A percentile compares a stretch with the other conserved stretches of the same genome.
phyloP scores from a whole-genome alignment of 2,329 filamentous ascomycete species.

The Fusarium subtropicale region DNA sequence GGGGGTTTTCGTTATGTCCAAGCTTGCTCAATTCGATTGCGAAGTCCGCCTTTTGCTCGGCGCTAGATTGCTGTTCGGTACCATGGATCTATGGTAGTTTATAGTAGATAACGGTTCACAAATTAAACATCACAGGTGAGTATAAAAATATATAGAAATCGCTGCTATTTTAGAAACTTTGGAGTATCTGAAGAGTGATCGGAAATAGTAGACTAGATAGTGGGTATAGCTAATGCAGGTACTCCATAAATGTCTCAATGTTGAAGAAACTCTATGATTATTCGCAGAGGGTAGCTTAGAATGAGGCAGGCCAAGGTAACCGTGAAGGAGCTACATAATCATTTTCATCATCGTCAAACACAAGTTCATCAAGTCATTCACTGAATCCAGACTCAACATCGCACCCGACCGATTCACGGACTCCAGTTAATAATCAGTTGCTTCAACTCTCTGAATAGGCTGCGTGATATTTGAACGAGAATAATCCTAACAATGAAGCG shows the following conservation, averaged over 20 bases:
- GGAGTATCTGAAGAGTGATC: no score
- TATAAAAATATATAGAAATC: no score
- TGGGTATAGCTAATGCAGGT: not conserved
- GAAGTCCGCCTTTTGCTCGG: no score
- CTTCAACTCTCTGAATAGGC: not conserved
- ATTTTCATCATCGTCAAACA: not conserved
- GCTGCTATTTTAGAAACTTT: not conserved
- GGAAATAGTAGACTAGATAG: not conserved
- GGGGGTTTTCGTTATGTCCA: no score
- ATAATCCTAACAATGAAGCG: rapidly evolving
- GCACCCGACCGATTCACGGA: not conserved
- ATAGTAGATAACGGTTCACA: no score
- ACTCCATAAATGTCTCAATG: not conserved
- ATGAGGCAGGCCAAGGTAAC: not conserved
- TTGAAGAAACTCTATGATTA: not conserved
- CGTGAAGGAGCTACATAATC: not conserved
- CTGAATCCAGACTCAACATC: not conserved
- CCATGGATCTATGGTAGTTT: no score
- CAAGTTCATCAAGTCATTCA: slow-evolving; percentile 4
- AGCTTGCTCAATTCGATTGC: no score
- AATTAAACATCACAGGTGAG: no score
- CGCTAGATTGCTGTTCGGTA: no score
- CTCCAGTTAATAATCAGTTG: not conserved
- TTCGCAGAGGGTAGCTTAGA: no score
- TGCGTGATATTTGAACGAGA: not conserved